Conservation (phyloP, 768 basidiomycete species). For the Roridomyces roridus region DNA sequence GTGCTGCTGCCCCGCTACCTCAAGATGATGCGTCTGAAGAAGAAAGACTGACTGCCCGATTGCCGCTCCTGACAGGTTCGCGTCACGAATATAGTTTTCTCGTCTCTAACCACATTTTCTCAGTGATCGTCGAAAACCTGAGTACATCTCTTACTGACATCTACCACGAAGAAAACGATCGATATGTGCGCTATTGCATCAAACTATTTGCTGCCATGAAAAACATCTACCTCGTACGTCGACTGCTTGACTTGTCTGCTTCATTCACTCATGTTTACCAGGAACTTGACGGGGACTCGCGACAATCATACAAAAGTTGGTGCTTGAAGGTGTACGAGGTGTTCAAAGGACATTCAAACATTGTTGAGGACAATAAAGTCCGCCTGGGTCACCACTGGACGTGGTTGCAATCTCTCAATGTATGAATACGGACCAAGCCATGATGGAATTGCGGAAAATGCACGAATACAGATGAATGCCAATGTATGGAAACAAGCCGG, state of each 20-base stretch:
- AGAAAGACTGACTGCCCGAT: constrained; percentile 40
- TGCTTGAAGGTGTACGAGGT: constrained; percentile 1
- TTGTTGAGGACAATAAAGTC: background rate
- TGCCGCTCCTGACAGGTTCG: constrained; percentile 16
- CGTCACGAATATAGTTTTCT: no score
- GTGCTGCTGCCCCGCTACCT: constrained; percentile 23
- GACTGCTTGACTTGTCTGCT: background rate
- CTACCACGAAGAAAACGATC: constrained; percentile 39
- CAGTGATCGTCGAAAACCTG: constrained; percentile 55
- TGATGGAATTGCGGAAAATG: constrained; percentile 3
- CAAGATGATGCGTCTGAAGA: constrained; percentile 34
- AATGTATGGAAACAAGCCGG: constrained; percentile 10
- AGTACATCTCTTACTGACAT: constrained; percentile 40
- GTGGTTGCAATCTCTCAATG: background rate
- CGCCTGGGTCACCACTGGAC: background rate
- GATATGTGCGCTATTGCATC: constrained; percentile 46
- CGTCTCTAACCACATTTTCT: constrained; percentile 2
- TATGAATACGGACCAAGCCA: background rate
- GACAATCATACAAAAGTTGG: constrained; percentile 7
- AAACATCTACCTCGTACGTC: constrained; percentile 48
- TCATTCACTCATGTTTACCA: background rate
- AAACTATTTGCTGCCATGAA: constrained; percentile 60
- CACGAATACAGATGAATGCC: constrained; percentile 10
- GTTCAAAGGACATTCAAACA: background rate
- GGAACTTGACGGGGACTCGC: constrained; percentile 6